These are phyloP conservation scores for Psilocybe azurescens DNA, from an alignment of 768 basidiomycete species.

Conservation along the genomic window DNA sequence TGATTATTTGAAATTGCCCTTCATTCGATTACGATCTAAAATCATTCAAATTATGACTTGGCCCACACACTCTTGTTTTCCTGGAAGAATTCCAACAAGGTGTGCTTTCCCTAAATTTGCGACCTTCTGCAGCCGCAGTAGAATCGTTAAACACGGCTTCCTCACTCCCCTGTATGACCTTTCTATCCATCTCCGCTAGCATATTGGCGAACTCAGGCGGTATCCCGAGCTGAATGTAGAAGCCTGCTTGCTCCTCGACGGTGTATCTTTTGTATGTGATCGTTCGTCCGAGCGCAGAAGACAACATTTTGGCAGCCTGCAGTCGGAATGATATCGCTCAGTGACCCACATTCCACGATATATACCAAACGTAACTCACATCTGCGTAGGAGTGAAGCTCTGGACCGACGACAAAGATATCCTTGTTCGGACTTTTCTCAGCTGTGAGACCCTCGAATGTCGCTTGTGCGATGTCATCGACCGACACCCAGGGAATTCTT, in stretches of 20 bases:
- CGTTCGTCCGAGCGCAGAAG: constrained; percentile 17
- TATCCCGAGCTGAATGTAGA: neutral
- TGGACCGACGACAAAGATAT: constrained; percentile 29
- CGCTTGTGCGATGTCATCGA: constrained; percentile 32
- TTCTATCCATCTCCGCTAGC: neutral
- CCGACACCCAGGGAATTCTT: constrained; percentile 26
- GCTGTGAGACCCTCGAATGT: constrained; percentile 27
- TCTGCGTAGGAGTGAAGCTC: constrained; percentile 30
- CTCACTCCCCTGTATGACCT: neutral
- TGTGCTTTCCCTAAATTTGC: constrained; percentile 15
- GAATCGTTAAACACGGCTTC: constrained; percentile 12
- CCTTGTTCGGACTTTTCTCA: constrained; percentile 10
- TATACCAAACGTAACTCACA: constrained; percentile 2
- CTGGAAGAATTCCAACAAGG: constrained; percentile 28
- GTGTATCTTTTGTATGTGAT: constrained; percentile 17
- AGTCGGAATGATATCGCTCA: neutral
- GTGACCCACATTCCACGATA: neutral
- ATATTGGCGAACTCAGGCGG: neutral
- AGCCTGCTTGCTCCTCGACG: constrained; percentile 2
- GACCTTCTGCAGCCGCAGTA: constrained; percentile 10
- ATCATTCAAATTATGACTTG: neutral
- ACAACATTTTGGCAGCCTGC: constrained; percentile 13
- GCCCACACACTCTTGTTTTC: constrained; percentile 25
- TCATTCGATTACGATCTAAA: no score
- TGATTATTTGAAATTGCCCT: no score